Percentiles rank a stretch among this genome's conserved stretches.
These are phyloP conservation scores for Yarrowia sp. DNA, from an alignment of 805 yeast genomes.

Conservation along the genomic window DNA sequence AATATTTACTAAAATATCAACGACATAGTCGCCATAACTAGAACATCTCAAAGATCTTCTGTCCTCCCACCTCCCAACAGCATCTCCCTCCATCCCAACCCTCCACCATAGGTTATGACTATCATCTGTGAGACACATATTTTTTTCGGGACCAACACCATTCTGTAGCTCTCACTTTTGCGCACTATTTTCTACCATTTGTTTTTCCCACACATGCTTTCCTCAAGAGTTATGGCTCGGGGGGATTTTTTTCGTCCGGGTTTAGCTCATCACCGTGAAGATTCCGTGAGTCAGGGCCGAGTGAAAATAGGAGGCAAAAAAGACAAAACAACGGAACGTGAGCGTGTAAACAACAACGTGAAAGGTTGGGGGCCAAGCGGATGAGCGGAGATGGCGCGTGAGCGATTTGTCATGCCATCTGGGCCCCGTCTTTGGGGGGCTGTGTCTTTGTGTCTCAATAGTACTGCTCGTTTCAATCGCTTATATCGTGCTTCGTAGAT, in stretches of 20 bases:
- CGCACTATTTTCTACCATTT: neutral
- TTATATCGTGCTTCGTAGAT: neutral
- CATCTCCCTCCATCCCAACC: neutral
- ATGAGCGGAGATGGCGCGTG: neutral
- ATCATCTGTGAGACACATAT: neutral
- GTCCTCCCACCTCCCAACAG: neutral
- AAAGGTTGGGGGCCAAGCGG: neutral
- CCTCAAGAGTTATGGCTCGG: neutral
- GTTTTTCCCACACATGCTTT: neutral
- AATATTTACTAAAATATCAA: too few relatives aligned
- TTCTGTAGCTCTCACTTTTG: neutral
- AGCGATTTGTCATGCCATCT: neutral
- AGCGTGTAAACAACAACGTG: neutral
- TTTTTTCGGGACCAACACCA: neutral
- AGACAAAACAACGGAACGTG: neutral
- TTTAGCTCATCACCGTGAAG: slow-evolving; percentile 8
- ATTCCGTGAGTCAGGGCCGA: slow-evolving; percentile 20
- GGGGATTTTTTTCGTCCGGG: slow-evolving; percentile 11
- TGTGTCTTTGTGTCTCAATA: too few relatives aligned
- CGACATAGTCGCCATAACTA: too few relatives aligned
- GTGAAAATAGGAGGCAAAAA: slow-evolving; percentile 18
- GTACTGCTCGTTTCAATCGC: neutral
- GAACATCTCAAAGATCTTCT: too few relatives aligned
- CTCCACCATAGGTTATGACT: neutral
- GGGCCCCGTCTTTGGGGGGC: neutral